A percentile compares a stretch with the other conserved stretches of the same genome.
Evolutionary conservation across 2,329 filamentous ascomycete genomes (phyloP).

Genomic region (Xylaria hypoxylon): DNA sequence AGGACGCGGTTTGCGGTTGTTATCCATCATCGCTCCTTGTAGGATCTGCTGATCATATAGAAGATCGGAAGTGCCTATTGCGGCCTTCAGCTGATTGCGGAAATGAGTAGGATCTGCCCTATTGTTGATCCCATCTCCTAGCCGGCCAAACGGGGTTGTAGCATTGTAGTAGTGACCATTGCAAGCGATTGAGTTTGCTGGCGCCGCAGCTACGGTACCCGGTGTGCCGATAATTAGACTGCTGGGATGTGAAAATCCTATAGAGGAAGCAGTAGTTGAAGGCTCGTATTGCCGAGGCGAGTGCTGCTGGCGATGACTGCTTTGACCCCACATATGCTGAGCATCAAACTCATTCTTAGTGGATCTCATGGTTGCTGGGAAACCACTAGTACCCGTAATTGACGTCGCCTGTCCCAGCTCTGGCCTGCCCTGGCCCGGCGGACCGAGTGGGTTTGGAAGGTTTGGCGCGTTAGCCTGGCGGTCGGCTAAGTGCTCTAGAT

Average conservation of each 20-base stretch:
- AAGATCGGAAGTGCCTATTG: constrained; percentile 39
- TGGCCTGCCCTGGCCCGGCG: constrained; percentile 35
- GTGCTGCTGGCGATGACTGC: constrained; percentile 36
- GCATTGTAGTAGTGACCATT: constrained; percentile 48
- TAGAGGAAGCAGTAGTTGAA: constrained; percentile 46
- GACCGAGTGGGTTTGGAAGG: constrained; percentile 38
- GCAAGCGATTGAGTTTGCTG: constrained; percentile 41
- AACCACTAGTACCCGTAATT: constrained; percentile 4
- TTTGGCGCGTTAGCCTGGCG: constrained; percentile 25
- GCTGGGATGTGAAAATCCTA: constrained; percentile 61
- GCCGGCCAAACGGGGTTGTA: constrained; percentile 45
- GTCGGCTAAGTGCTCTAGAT: constrained; percentile 40
- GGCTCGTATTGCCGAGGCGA: constrained; percentile 40
- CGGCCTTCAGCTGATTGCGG: constrained; percentile 45
- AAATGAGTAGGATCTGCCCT: constrained; percentile 46
- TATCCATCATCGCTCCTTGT: constrained; percentile 43
- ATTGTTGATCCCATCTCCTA: constrained; percentile 43
- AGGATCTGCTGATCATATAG: constrained; percentile 46
- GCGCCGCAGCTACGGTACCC: constrained; percentile 30
- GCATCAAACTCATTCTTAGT: constrained; percentile 31
- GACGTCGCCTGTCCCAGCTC: constrained; percentile 19
- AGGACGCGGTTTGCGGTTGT: constrained; percentile 41
- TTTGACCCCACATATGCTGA: constrained; percentile 27
- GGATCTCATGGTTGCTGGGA: constrained; percentile 26
- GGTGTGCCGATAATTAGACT: constrained; percentile 64